Percentiles rank a stretch among this genome's conserved stretches.
Conservation (phyloP, 306 rosid genomes). For the Cajanus cajan region DNA sequence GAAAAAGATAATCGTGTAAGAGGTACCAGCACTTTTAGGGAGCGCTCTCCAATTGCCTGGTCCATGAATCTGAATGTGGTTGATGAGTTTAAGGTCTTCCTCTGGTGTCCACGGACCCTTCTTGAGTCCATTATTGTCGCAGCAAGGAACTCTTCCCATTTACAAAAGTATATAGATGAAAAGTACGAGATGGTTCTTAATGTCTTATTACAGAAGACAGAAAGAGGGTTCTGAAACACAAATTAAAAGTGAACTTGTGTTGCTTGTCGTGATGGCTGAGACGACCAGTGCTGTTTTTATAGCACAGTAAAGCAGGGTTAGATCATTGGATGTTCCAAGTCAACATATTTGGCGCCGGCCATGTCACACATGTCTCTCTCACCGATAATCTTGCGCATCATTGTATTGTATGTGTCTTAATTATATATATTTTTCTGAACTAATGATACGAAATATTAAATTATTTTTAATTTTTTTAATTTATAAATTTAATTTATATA, state of each 20-base stretch:
- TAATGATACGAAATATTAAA: too few species aligned
- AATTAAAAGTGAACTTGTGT: not conserved
- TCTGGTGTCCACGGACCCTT: constrained; percentile 92
- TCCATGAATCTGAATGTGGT: constrained; percentile 56
- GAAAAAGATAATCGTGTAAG: not conserved
- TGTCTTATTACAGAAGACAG: not conserved
- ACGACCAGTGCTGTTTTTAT: constrained; percentile 37
- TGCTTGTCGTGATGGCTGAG: constrained; percentile 22
- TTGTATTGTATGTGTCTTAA: too few species aligned
- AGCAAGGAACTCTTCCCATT: constrained; percentile 92
- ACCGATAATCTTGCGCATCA: too few species aligned
- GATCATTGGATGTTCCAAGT: constrained; percentile 57
- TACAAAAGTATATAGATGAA: not conserved
- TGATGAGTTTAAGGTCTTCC: constrained; percentile 62
- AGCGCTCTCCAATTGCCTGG: constrained; percentile 78
- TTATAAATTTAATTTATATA: too few species aligned
- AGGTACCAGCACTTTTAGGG: constrained; percentile 71
- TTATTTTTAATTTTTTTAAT: too few species aligned
- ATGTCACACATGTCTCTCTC: constrained; percentile 41
- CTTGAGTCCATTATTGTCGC: constrained; percentile 73
- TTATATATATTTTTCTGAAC: too few species aligned
- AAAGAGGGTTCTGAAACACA: constrained; percentile 9
- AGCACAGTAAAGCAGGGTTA: not conserved
- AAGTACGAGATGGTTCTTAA: not conserved
- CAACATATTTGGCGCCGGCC: constrained; percentile 92